Conservation (phyloP, 805 yeast species). For the Schizosaccharomyces osmophilus region DNA sequence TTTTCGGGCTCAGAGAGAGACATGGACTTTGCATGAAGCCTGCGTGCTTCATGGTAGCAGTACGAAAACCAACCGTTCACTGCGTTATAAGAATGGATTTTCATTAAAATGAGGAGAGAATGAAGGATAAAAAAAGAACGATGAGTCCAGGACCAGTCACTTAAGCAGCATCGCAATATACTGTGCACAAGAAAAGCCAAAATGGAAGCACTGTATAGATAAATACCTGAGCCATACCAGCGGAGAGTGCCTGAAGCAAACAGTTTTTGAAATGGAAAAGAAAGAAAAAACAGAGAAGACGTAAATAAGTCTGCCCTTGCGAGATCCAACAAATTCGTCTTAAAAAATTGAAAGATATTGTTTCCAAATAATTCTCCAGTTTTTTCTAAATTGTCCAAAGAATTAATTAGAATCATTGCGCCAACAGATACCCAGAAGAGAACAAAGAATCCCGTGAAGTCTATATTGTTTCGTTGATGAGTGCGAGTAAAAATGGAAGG, state of each 20-base stretch:
- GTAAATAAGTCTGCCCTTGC: neutral
- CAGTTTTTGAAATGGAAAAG: neutral
- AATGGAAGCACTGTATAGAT: neutral
- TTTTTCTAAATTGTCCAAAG: neutral
- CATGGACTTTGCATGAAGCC: neutral
- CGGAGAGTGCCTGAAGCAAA: neutral
- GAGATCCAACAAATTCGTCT: neutral
- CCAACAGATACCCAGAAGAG: neutral
- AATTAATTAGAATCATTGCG: neutral
- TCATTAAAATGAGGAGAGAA: conserved; percentile 3
- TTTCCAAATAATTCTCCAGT: neutral
- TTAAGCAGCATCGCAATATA: neutral
- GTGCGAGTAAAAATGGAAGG: neutral
- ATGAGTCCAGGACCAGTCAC: conserved; percentile 5
- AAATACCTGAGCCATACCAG: neutral
- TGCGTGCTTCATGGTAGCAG: neutral
- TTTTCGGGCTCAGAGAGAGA: neutral
- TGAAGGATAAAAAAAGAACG: conserved; percentile 2
- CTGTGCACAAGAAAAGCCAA: neutral
- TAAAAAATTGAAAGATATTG: neutral
- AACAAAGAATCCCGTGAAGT: neutral
- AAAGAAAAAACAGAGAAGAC: neutral
- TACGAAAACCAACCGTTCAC: conserved; percentile 2
- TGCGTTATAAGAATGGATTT: conserved; percentile 3
- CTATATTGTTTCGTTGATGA: neutral